Base-by-base conservation (phyloP, 148 eudicot species). In the Silene uniflora region DNA sequence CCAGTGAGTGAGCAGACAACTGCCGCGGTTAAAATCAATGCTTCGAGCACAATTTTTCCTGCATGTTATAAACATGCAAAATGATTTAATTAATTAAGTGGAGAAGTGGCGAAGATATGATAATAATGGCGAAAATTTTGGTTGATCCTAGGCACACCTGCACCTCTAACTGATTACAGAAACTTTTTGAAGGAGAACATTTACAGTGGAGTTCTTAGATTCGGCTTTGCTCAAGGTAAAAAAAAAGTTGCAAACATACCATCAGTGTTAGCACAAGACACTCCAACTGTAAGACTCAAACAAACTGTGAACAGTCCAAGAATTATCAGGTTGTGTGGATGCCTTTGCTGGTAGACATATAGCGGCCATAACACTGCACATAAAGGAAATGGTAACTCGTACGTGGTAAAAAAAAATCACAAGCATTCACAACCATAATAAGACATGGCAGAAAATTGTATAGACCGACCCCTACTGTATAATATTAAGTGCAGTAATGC, bases 11-110 rank as follows among this genome's bases (percentile, higher is more conserved):
- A 84, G 59, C 83, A 82, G 52, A 92, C 98, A 74, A 95, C 92
- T 16, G 93, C 86, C 35, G 90, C 90, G 1, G 96, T 95, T 81
- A 95, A 85, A 74, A 95, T 87, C 80, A 92, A 86, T 56, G 99
- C 99, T 82, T 95, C 92, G 18, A 92, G 92, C 85, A 95, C 99
- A 78, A 95, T 91, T 81, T 62, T 92, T 73, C 99, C 99, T 92
- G 92, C 65, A 78, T 39, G 80, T 24, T 63, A 24, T 24, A 35
- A 76, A 72, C 21, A 65, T 3, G 1, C 52, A 72, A 44, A 16
- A 24, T 13, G 56, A 67, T 60, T 52, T 52, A 3, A 24, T 46
- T 35, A 22, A 13, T 69, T 2, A 59, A 75, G 52, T 70, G 65
- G n/a, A 44, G 58, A 64, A 71, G 16, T 19, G 64, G 32, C 44